A percentile compares a stretch with the other conserved stretches of the same genome.
phyloP scores from a whole-genome alignment of 192 early-diverging fungal genomes.

The Mortierella alpina region DNA sequence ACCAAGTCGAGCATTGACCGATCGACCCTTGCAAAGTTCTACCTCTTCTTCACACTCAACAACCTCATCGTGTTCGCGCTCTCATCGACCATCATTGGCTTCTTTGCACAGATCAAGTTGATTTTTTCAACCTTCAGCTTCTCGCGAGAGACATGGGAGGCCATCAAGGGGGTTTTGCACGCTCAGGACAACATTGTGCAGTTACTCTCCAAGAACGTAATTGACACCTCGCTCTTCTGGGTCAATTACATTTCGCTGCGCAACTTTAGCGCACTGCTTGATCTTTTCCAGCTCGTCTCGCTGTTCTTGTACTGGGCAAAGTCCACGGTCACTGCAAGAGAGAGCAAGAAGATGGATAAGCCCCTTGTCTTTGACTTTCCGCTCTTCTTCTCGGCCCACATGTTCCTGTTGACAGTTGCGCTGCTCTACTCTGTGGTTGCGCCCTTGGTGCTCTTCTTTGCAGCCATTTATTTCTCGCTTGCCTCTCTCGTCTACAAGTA shows the following conservation, averaged over 20 bases:
- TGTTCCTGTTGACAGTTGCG: conserved; percentile 79
- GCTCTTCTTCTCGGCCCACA: conserved; percentile 71
- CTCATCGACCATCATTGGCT: conserved; percentile 34
- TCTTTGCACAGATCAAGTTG: conserved; percentile 33
- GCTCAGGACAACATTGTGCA: conserved; percentile 50
- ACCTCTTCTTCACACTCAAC: conserved; percentile 78
- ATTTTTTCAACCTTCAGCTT: conserved; percentile 6
- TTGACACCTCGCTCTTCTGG: conserved; percentile 75
- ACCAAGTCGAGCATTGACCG: conserved; percentile 78
- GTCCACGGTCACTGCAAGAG: conserved; percentile 72
- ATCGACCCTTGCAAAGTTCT: conserved; percentile 77
- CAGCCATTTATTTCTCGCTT: conserved; percentile 69
- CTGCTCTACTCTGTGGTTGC: conserved; percentile 79
- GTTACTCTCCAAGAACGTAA: conserved; percentile 43
- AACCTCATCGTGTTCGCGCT: conserved; percentile 76
- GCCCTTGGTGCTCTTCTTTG: conserved; percentile 75
- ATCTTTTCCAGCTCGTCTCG: conserved; percentile 75
- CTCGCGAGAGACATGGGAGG: conserved; percentile 6
- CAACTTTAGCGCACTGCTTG: conserved; percentile 72
- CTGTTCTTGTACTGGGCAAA: conserved; percentile 71
- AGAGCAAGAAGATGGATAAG: conserved; percentile 71
- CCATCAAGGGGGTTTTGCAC: conserved; percentile 46
- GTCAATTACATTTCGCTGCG: conserved; percentile 78
- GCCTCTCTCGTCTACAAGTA: conserved; percentile 80
- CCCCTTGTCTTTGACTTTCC: conserved; percentile 80